Conservation (phyloP, 768 basidiomycete species). For the Cystofilobasidium bisporidii region DNA sequence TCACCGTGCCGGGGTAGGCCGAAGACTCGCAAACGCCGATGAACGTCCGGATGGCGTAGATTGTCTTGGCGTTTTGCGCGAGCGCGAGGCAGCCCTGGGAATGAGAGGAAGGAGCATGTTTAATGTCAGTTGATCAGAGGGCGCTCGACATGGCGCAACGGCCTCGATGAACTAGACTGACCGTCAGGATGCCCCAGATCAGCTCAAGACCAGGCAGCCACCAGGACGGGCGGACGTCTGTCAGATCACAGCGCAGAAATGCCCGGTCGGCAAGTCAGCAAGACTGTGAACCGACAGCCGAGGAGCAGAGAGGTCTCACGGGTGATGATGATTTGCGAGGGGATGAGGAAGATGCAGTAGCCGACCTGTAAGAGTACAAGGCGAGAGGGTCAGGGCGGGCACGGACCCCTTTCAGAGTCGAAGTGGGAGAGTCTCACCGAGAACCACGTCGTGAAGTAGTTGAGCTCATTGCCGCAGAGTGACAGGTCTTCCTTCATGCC, state of each 20-base stretch:
- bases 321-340: slow-evolving; percentile 29
- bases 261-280: no score
- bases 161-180: no score
- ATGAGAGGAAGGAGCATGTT: no score
- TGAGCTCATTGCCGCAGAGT: slow-evolving; percentile 35
- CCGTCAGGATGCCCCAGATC: slow-evolving; percentile 29
- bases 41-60: slow-evolving; percentile 28
- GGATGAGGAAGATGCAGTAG: slow-evolving; percentile 9
- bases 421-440: background rate
- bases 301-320: no score
- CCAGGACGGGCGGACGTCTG: slow-evolving; percentile 28
- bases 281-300: no score
- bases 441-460: slow-evolving; percentile 34
- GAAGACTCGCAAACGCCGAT: slow-evolving; percentile 27
- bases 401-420: no score
- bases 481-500: slow-evolving; percentile 37
- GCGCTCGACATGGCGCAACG: no score
- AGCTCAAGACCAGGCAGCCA: slow-evolving; percentile 29
- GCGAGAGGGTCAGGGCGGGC: no score
- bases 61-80: slow-evolving; percentile 16
- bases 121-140: no score
- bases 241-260: no score
- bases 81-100: no score
- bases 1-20: slow-evolving; percentile 29
- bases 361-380: background rate